Conservation (phyloP, 257 asterid genomes). For the Cynanchum wilfordii region DNA sequence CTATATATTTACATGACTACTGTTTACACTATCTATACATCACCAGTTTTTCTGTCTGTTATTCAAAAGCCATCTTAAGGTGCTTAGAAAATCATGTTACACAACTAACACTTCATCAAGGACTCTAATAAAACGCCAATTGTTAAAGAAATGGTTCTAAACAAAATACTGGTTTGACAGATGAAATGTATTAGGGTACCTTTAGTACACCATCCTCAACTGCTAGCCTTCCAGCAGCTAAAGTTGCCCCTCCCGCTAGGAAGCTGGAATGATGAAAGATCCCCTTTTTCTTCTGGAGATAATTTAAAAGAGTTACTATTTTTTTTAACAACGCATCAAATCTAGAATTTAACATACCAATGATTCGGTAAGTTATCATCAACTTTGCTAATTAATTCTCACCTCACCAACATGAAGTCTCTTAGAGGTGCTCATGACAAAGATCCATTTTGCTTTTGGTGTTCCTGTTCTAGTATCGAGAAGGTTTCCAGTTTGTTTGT, state of each 20-base stretch:
- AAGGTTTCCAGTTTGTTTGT: constrained; percentile 42
- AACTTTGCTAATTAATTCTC: constrained; percentile 17
- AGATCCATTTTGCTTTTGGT: constrained; percentile 72
- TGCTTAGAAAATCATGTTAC: neutral
- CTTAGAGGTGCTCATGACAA: constrained; percentile 90
- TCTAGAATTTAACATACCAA: constrained; percentile 16
- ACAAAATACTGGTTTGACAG: neutral
- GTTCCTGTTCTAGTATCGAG: constrained; percentile 54
- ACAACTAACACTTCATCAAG: neutral
- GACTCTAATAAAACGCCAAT: neutral
- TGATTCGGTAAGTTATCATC: constrained; percentile 6
- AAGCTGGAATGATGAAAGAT: constrained; percentile 92
- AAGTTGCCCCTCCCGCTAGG: constrained; percentile 92
- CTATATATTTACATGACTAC: no score
- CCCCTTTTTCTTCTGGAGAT: constrained; percentile 82
- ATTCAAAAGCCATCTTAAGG: neutral
- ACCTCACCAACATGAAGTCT: constrained; percentile 79
- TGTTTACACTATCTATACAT: neutral
- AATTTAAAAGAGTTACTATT: constrained; percentile 7
- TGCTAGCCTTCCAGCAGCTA: constrained; percentile 90
- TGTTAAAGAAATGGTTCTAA: neutral
- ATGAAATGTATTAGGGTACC: constrained; percentile 33
- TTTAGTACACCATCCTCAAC: constrained; percentile 65
- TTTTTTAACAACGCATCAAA: constrained; percentile 2
- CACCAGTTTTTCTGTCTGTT: neutral